Conservation (phyloP, 2,329 filamentous ascomycete genomes). For the Parasarocladium wereldwijsianum region DNA sequence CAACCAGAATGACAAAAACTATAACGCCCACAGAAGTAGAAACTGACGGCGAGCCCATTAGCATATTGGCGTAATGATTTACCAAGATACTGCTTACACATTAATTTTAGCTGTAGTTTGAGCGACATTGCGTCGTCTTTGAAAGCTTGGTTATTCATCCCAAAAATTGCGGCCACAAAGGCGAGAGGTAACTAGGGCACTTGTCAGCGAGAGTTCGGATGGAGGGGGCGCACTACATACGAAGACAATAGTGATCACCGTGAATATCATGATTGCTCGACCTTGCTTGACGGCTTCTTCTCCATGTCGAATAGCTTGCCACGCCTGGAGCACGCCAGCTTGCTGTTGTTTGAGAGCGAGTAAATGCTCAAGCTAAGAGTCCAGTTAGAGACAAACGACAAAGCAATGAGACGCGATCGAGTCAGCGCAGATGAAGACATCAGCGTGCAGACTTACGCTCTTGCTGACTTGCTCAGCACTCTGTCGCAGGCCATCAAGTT, state of each 20-base stretch:
- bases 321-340: conserved; percentile 27
- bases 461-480: not conserved
- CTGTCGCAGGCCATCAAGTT: conserved; percentile 2
- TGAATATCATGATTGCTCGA: conserved; percentile 29
- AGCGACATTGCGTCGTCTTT: conserved; percentile 7
- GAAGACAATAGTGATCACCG: conserved; percentile 30
- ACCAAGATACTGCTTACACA: conserved; percentile 9
- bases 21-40: conserved; percentile 6
- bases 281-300: conserved; percentile 26
- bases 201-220: not conserved
- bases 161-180: conserved; percentile 16
- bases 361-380: conserved; percentile 17
- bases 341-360: conserved; percentile 30
- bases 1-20: conserved; percentile 4
- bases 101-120: conserved; percentile 7
- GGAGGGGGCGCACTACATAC: conserved; percentile 12
- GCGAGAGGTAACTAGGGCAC: conserved; percentile 13
- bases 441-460: not conserved
- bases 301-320: conserved; percentile 21
- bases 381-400: not conserved
- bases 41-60: not conserved
- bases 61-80: no score
- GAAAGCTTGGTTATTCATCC: conserved; percentile 13
- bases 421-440: not conserved
- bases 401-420: not conserved